phyloP scores from a whole-genome alignment of 495 filamentous ascomycete genomes.

The Lineolata rhizophorae region DNA sequence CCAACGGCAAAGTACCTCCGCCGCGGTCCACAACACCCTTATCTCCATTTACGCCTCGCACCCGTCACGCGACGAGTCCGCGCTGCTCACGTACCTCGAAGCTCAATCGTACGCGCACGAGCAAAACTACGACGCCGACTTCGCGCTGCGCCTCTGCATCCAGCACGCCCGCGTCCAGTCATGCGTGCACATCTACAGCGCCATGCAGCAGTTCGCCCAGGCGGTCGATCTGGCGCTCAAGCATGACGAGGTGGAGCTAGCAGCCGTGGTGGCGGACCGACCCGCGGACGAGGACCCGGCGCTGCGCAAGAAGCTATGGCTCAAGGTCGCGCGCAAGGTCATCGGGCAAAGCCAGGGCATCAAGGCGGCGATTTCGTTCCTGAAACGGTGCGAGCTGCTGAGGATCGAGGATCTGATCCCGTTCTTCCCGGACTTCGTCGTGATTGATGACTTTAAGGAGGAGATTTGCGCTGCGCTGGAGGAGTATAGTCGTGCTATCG shows the following conservation, averaged over 20 bases:
- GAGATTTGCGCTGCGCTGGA: slow-evolving; percentile 90
- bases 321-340: slow-evolving; percentile 79
- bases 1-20: slow-evolving; percentile 55
- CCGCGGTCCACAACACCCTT: slow-evolving; percentile 93
- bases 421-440: slow-evolving; percentile 97
- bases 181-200: slow-evolving; percentile 87
- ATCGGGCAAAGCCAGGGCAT: slow-evolving; percentile 68
- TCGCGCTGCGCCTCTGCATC: slow-evolving; percentile 87
- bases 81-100: slow-evolving; percentile 72
- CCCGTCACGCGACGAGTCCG: slow-evolving; percentile 55
- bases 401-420: slow-evolving; percentile 93
- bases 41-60: slow-evolving; percentile 91
- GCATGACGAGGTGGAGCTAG: slow-evolving; percentile 73
- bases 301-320: slow-evolving; percentile 87
- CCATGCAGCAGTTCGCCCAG: slow-evolving; percentile 79
- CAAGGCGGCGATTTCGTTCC: slow-evolving; percentile 86
- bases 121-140: slow-evolving; percentile 84
- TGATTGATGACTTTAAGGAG: slow-evolving; percentile 96
- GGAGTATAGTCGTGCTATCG: slow-evolving; percentile 76
- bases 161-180: slow-evolving; percentile 78
- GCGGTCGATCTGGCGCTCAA: slow-evolving; percentile 82
- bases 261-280: slow-evolving; percentile 71
- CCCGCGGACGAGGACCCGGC: slow-evolving; percentile 50
- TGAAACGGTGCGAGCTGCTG: slow-evolving; percentile 74
- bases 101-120: slow-evolving; percentile 32